Evolutionary conservation across 2,329 filamentous ascomycete species (phyloP), one percentile per base, ranked within the genome.

Genomic region (Stylonectria norvegica): DNA sequence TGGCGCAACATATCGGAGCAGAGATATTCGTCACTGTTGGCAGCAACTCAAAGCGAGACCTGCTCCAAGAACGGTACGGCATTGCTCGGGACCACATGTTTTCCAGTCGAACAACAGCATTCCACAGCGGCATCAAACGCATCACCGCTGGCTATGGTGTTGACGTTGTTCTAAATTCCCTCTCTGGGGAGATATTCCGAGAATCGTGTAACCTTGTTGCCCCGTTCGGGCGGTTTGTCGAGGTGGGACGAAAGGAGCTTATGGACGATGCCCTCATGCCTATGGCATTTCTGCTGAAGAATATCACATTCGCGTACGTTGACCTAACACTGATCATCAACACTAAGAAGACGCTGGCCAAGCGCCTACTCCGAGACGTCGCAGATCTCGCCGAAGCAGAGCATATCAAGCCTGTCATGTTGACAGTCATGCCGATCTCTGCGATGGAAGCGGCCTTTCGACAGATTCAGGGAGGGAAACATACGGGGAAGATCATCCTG

Each of bases 1-100:
- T 65, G 3, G 50, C 50, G 30, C 37, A 55, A 25, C 27, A 43
- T 2, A 9, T 43, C 11, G 49, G 49, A 0, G 49, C 52, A 2
- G 44, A 56, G 12, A 43, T 66, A 4, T 64, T 57, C 31, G 50
- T 46, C 6, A 67, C 62, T 0, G 60, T 62, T n/a, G 47, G 53
- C 4, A 51, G 48, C 4, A 15, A 49, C 10, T 52, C 53, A 17
- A 66, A 67, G 43, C 47, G 45, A 6, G 33, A 58, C 3, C 42
- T 59, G 10, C 39, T 66, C 4, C 43, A 49, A 8, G 11, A 32
- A 16, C 18, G 42, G 48, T 62, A 56, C 31, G 49, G 52, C 4
- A 55, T 67, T 19, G 50, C 51, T 0, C 31, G 47, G 15, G 41
- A 48, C 4, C 60, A 60, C 37, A 62, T 66, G 15, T 59, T 66